phyloP scores from a whole-genome alignment of 495 filamentous ascomycete species.

The Penicillium paxilli region DNA sequence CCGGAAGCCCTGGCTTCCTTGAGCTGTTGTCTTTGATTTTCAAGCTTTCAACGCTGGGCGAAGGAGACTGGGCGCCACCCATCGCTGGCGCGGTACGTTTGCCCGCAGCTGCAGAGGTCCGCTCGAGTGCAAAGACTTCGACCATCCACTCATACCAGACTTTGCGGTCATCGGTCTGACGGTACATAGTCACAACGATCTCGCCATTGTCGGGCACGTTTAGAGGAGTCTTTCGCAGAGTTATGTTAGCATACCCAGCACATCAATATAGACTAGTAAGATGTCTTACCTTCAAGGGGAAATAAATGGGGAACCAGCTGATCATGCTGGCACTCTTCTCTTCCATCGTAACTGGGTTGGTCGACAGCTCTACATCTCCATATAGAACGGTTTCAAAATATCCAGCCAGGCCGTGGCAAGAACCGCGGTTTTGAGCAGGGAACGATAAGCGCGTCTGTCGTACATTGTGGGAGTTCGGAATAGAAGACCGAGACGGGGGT shows the following conservation, averaged over 20 bases:
- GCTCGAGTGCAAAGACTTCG: constrained; percentile 69
- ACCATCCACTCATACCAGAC: constrained; percentile 99
- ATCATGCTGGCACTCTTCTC: constrained; percentile 95
- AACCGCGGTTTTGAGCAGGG: constrained; percentile 68
- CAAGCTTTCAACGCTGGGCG: constrained; percentile 29
- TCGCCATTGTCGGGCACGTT: constrained; percentile 83
- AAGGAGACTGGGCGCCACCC: constrained; percentile 33
- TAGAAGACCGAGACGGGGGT: constrained; percentile 30
- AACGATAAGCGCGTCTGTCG: constrained; percentile 75
- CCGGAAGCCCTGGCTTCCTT: background rate
- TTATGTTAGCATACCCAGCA: background rate
- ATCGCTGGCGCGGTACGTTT: constrained; percentile 29
- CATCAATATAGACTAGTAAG: background rate
- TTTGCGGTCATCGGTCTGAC: constrained; percentile 89
- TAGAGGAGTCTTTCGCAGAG: constrained; percentile 66
- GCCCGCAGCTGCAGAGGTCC: constrained; percentile 11
- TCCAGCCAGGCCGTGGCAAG: constrained; percentile 87
- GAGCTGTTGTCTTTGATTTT: constrained; percentile 20
- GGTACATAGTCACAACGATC: constrained; percentile 88
- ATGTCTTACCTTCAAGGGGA: constrained; percentile 79
- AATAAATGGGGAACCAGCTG: constrained; percentile 98
- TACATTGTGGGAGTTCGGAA: constrained; percentile 83
- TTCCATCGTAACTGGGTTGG: constrained; percentile 88
- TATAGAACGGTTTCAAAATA: constrained; percentile 97
- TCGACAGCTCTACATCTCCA: constrained; percentile 80